Percentiles rank a stretch among this genome's conserved stretches.
Evolutionary conservation across 768 basidiomycete species (phyloP).

Genomic region (Krasilnikovozyma curviuscula): DNA sequence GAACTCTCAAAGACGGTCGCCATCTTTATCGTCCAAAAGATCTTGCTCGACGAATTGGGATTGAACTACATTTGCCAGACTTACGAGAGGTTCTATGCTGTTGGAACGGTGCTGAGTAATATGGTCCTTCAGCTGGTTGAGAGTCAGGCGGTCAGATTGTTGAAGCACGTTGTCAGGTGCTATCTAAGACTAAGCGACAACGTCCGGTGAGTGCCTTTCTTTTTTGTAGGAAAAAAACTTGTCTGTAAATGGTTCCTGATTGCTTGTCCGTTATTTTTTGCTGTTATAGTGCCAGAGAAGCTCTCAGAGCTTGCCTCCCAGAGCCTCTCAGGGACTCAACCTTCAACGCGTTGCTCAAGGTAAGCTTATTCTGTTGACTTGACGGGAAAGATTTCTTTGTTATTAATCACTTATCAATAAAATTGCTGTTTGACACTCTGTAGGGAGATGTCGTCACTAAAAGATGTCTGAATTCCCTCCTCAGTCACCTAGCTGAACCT

Average conservation of each 20-base stretch:
- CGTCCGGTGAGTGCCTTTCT: slow-evolving; percentile 41
- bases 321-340: slow-evolving; percentile 88
- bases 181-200: slow-evolving; percentile 93
- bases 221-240: too few species aligned
- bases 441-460: slow-evolving; percentile 90
- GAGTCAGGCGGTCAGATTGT: slow-evolving; percentile 81
- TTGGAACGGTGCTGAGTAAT: slow-evolving; percentile 91
- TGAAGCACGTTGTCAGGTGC: slow-evolving; percentile 96
- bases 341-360: slow-evolving; percentile 77
- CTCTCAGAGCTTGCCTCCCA: slow-evolving; percentile 81
- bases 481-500: slow-evolving; percentile 48
- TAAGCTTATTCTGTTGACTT: slow-evolving; percentile 20
- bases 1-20: slow-evolving; percentile 97
- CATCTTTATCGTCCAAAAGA: slow-evolving; percentile 98
- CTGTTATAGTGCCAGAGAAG: slow-evolving; percentile 64
- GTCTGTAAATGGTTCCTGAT: background rate
- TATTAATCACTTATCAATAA: background rate
- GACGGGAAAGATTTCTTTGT: too few species aligned
- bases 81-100: slow-evolving; percentile 98
- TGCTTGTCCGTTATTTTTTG: background rate
- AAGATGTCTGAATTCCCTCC: slow-evolving; percentile 38
- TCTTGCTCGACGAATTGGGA: slow-evolving; percentile 84
- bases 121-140: slow-evolving; percentile 98
- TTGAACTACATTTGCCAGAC: slow-evolving; percentile 98
- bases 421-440: background rate